These are phyloP conservation scores for Melaleuca alternifolia DNA, from an alignment of 345 rosid species.

Conservation along the genomic window DNA sequence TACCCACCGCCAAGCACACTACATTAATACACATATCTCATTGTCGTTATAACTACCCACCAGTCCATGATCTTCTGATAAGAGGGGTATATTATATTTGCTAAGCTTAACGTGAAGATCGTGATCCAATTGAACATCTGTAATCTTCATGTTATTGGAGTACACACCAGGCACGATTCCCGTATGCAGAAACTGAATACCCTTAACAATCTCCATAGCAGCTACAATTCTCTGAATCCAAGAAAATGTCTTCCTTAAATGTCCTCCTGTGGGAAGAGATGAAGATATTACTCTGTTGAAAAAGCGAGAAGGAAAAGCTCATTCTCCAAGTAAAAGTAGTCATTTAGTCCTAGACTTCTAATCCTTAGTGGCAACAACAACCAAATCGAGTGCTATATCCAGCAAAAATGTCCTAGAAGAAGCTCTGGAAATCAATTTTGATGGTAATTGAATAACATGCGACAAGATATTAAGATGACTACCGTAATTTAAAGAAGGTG, in stretches of 20 bases:
- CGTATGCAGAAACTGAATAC: constrained; percentile 49
- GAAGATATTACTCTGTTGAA: background rate
- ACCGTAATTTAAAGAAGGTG: background rate
- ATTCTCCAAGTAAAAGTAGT: background rate
- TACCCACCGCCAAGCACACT: background rate
- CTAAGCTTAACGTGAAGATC: constrained; percentile 37
- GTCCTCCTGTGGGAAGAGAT: constrained; percentile 4
- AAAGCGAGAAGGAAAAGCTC: background rate
- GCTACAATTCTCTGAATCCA: constrained; percentile 45
- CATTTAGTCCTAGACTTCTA: background rate
- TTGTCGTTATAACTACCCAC: background rate
- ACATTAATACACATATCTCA: background rate
- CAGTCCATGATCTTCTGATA: constrained; percentile 16
- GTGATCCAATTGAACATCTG: constrained; percentile 41
- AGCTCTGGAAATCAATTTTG: background rate
- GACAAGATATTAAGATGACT: background rate
- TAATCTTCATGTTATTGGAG: constrained; percentile 37
- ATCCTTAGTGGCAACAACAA: background rate
- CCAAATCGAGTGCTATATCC: background rate
- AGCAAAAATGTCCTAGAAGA: background rate
- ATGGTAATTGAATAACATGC: background rate
- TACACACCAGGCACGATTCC: constrained; percentile 47
- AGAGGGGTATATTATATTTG: constrained; percentile 32
- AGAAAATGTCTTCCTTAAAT: constrained; percentile 9
- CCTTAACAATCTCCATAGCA: constrained; percentile 37